A percentile compares a stretch with the other conserved stretches of the same genome.
Conservation (phyloP, 1,139 yeast species). For the Suhomyces guaymorum region DNA sequence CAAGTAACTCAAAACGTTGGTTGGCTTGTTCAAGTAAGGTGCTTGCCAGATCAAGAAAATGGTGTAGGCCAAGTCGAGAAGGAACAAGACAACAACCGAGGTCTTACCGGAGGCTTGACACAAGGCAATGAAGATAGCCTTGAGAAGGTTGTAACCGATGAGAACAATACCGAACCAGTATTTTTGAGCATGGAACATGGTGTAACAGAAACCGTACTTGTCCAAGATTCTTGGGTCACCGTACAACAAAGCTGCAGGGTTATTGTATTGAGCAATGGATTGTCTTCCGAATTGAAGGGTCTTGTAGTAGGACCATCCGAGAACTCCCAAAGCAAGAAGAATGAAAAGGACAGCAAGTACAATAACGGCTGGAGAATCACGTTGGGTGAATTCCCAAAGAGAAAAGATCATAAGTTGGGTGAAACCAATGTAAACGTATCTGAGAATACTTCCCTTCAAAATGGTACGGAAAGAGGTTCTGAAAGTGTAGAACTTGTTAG, state of each 20-base stretch:
- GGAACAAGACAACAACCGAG: conserved; percentile 64
- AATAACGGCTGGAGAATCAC: conserved; percentile 75
- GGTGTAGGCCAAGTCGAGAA: conserved; percentile 64
- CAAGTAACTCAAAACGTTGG: conserved; percentile 65
- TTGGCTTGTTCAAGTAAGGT: conserved; percentile 73
- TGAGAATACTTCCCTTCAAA: conserved; percentile 65
- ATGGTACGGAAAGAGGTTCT: conserved; percentile 55
- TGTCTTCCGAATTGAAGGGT: conserved; percentile 55
- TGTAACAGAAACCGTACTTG: conserved; percentile 76
- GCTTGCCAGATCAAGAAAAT: conserved; percentile 54
- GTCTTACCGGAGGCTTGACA: conserved; percentile 71
- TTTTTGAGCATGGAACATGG: conserved; percentile 74
- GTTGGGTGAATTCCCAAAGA: conserved; percentile 70
- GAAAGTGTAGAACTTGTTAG: conserved; percentile 49
- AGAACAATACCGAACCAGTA: conserved; percentile 75
- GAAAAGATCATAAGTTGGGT: conserved; percentile 70
- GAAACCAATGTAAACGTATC: conserved; percentile 74
- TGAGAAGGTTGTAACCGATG: conserved; percentile 54
- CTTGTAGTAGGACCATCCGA: conserved; percentile 62
- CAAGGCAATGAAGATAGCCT: conserved; percentile 64
- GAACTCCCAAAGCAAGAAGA: conserved; percentile 52
- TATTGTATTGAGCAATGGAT: conserved; percentile 55
- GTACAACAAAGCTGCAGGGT: conserved; percentile 77
- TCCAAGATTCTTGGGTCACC: conserved; percentile 65
- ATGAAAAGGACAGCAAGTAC: conserved; percentile 68